These are phyloP conservation scores for Cymbidium sinense DNA, from an alignment of 106 monocot species.

Conservation along the genomic window DNA sequence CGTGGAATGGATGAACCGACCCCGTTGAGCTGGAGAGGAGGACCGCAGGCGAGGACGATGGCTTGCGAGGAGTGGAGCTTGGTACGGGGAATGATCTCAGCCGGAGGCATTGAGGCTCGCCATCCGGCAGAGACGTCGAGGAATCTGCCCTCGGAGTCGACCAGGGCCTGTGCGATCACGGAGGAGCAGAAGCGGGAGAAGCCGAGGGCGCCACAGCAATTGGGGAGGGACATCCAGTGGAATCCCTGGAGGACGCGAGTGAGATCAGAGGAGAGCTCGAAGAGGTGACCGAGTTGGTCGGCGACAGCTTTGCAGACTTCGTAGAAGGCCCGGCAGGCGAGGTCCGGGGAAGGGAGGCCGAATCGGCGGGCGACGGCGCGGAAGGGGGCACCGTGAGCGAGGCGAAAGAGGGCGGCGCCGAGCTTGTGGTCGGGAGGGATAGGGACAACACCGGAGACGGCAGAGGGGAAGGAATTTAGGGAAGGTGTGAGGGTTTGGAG, in stretches of 20 bases:
- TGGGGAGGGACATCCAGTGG: constrained; percentile 40
- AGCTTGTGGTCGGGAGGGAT: constrained; percentile 58
- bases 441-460: constrained; percentile 13
- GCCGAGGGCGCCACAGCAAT: constrained; percentile 61
- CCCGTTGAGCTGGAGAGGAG: constrained; percentile 10
- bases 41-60: constrained; percentile 9
- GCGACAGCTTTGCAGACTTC: constrained; percentile 45
- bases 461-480: constrained; percentile 7
- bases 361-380: constrained; percentile 38
- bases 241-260: constrained; percentile 39
- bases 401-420: constrained; percentile 64
- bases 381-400: constrained; percentile 57
- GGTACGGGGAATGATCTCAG: constrained; percentile 35
- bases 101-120: constrained; percentile 46
- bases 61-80: constrained; percentile 28
- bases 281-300: constrained; percentile 43
- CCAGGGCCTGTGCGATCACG: constrained; percentile 50
- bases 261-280: constrained; percentile 38
- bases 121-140: constrained; percentile 81
- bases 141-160: constrained; percentile 76
- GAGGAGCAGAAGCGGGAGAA: constrained; percentile 40
- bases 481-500: constrained; percentile 55
- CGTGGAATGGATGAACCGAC: constrained; percentile 13
- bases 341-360: constrained; percentile 32
- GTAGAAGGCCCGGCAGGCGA: constrained; percentile 67